A percentile compares a stretch with the other conserved stretches of the same genome.
Conservation (phyloP, 2,329 filamentous ascomycete species). For the Sclerotinia subarctica region DNA sequence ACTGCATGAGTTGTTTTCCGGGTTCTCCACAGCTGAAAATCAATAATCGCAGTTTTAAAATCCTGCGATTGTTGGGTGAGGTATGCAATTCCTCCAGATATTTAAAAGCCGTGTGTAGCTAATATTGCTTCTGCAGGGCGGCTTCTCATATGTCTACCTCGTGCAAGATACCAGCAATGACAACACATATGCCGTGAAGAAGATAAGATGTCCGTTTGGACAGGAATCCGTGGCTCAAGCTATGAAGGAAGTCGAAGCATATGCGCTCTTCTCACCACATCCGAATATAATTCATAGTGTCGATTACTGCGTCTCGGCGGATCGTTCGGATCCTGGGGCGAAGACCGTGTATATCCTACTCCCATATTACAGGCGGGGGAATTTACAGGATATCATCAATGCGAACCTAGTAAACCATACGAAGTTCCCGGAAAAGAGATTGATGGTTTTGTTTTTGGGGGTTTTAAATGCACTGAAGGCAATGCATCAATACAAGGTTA, state of each 20-base stretch:
- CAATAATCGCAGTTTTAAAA: slow-evolving; percentile 93
- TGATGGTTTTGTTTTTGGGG: slow-evolving; percentile 89
- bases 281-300: slow-evolving; percentile 83
- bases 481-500: slow-evolving; percentile 87
- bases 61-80: slow-evolving; percentile 89
- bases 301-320: slow-evolving; percentile 77
- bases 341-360: slow-evolving; percentile 97
- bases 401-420: slow-evolving; percentile 96
- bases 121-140: slow-evolving; percentile 49
- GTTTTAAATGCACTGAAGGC: slow-evolving; percentile 83
- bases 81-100: too few species aligned
- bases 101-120: too few species aligned
- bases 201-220: slow-evolving; percentile 97
- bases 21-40: slow-evolving; percentile 92
- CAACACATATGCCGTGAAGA: slow-evolving; percentile 91
- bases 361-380: slow-evolving; percentile 91
- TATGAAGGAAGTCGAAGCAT: slow-evolving; percentile 96
- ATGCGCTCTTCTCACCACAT: slow-evolving; percentile 80
- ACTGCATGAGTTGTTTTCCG: slow-evolving; percentile 95
- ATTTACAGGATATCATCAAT: slow-evolving; percentile 97
- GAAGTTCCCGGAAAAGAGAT: slow-evolving; percentile 77
- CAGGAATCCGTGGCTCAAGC: slow-evolving; percentile 93
- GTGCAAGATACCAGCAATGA: slow-evolving; percentile 85
- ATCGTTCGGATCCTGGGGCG: slow-evolving; percentile 63
- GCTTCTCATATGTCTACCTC: slow-evolving; percentile 98